A percentile compares a stretch with the other conserved stretches of the same genome.
Conservation (phyloP, 768 basidiomycete species). For the Suillus discolor region DNA sequence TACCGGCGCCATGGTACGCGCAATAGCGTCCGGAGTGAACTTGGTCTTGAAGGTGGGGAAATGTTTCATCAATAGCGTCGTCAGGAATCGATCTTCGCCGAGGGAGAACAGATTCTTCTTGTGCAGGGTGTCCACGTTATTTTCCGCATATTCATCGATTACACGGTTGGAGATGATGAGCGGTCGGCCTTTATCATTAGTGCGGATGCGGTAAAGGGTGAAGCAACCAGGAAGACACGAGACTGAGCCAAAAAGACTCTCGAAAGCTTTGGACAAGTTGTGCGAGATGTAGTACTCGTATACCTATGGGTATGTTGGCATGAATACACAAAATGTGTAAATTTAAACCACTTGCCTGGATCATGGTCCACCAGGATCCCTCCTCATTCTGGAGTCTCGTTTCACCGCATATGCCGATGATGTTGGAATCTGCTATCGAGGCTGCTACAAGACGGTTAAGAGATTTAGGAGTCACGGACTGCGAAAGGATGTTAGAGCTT, state of each 20-base stretch:
- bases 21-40: constrained; percentile 64
- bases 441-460: constrained; percentile 70
- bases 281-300: constrained; percentile 73
- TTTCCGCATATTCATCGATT: constrained; percentile 70
- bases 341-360: constrained; percentile 47
- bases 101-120: constrained; percentile 72
- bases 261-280: constrained; percentile 69
- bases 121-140: constrained; percentile 67
- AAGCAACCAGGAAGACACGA: constrained; percentile 78
- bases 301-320: constrained; percentile 39
- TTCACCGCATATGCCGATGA: constrained; percentile 73
- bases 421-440: constrained; percentile 57
- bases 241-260: constrained; percentile 69
- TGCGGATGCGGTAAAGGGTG: constrained; percentile 69
- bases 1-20: constrained; percentile 66
- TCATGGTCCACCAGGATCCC: constrained; percentile 78
- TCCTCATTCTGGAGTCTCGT: constrained; percentile 70
- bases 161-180: constrained; percentile 73
- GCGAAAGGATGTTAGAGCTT: constrained; percentile 17
- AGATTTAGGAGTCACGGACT: constrained; percentile 66
- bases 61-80: constrained; percentile 69
- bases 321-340: constrained; percentile 8
- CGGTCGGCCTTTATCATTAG: constrained; percentile 71
- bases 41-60: constrained; percentile 73
- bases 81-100: constrained; percentile 73